phyloP scores from a whole-genome alignment of 441 rosid species.

The Pelargonium citronellum region DNA sequence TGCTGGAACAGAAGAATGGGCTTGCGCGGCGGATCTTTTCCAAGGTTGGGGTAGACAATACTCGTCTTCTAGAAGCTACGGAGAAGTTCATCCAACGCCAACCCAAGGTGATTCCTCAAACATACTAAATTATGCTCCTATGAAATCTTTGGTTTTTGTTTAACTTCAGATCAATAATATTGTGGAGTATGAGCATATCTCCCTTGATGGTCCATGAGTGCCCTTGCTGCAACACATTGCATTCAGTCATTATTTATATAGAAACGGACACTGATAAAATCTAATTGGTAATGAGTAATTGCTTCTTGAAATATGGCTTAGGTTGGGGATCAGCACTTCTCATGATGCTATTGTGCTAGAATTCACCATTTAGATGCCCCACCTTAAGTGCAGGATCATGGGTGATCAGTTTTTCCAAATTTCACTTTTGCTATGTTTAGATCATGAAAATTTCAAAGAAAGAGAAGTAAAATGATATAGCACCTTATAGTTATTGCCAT shows the following conservation, averaged over 20 bases:
- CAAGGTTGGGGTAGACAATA: conserved; percentile 78
- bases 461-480: background rate
- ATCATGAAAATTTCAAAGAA: background rate
- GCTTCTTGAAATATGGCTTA: background rate
- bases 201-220: too few species aligned
- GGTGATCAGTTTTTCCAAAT: background rate
- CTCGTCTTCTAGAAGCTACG: conserved; percentile 83
- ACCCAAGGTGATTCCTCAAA: conserved; percentile 57
- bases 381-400: background rate
- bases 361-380: background rate
- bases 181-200: too few species aligned
- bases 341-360: background rate
- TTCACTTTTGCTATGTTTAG: conserved; percentile 1
- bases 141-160: too few species aligned
- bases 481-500: background rate
- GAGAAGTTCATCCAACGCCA: conserved; percentile 87
- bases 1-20: conserved; percentile 97
- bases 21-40: conserved; percentile 90
- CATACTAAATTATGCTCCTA: background rate
- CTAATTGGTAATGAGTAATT: background rate
- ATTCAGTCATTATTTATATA: background rate
- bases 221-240: too few species aligned
- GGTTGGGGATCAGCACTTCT: background rate
- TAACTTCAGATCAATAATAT: too few species aligned
- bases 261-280: background rate